phyloP scores from a whole-genome alignment of 2,329 filamentous ascomycete species.

The Pseudogymnoascus sp. region DNA sequence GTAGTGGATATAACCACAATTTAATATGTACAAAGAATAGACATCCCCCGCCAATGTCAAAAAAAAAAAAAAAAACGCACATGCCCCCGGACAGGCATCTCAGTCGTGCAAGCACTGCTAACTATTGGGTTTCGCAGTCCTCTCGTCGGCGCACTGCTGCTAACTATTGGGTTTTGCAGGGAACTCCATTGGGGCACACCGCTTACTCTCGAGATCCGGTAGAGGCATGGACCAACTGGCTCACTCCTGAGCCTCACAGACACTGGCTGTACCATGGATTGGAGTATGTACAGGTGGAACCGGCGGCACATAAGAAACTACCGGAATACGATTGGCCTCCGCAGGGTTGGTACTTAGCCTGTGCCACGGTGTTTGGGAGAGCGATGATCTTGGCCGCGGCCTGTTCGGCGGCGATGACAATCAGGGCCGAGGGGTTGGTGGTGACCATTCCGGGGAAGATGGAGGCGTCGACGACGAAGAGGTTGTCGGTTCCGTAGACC shows the following conservation, averaged over 20 bases:
- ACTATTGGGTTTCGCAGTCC: background rate
- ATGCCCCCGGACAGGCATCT: background rate
- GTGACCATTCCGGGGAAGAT: slow-evolving; percentile 62
- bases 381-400: slow-evolving; percentile 45
- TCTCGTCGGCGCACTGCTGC: background rate
- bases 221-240: background rate
- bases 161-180: background rate
- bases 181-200: background rate
- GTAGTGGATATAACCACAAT: background rate
- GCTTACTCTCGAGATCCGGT: background rate
- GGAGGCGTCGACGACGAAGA: slow-evolving; percentile 59
- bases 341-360: slow-evolving; percentile 6
- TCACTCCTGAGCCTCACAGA: background rate
- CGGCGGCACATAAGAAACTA: background rate
- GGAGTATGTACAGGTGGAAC: background rate
- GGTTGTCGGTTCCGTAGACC: slow-evolving; percentile 59
- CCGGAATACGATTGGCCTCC: slow-evolving; percentile 3
- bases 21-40: slow-evolving; percentile 2
- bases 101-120: background rate
- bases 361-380: slow-evolving; percentile 17
- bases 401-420: slow-evolving; percentile 56
- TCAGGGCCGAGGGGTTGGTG: slow-evolving; percentile 57
- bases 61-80: background rate
- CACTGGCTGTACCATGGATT: slow-evolving; percentile 10
- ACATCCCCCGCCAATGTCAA: background rate